These are phyloP conservation scores for Moesziomyces globuligerus DNA, from an alignment of 1,284 basidiomycete species.

Conservation along the genomic window DNA sequence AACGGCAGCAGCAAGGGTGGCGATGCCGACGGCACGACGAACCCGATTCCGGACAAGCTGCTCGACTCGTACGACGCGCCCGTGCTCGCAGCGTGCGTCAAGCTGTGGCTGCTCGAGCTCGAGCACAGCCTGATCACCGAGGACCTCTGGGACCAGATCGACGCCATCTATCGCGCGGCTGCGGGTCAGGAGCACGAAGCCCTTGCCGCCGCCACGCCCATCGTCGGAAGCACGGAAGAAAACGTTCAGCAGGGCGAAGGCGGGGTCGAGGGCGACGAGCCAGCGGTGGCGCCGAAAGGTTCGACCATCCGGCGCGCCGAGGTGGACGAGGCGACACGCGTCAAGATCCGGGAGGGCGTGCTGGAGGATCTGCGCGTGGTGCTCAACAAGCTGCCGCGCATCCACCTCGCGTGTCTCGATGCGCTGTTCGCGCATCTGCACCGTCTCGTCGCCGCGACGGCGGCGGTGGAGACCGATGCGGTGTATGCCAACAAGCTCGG, in stretches of 20 bases:
- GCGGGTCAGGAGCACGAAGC: slow-evolving; percentile 53
- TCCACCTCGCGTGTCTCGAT: slow-evolving; percentile 85
- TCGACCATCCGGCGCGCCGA: slow-evolving; percentile 73
- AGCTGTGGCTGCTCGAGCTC: slow-evolving; percentile 74
- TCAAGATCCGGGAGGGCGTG: slow-evolving; percentile 73
- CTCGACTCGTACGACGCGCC: slow-evolving; percentile 83
- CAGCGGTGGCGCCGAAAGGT: not conserved
- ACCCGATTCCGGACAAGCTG: slow-evolving; percentile 70
- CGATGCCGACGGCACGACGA: slow-evolving; percentile 5
- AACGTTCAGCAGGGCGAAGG: no score
- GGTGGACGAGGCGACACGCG: slow-evolving; percentile 79
- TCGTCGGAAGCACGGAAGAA: slow-evolving; percentile 7
- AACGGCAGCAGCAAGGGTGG: slow-evolving; percentile 2
- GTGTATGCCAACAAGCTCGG: slow-evolving; percentile 86
- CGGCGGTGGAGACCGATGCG: slow-evolving; percentile 74
- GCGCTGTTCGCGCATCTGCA: slow-evolving; percentile 80
- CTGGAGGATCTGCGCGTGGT: slow-evolving; percentile 76
- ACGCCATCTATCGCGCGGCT: slow-evolving; percentile 59
- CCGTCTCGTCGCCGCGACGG: slow-evolving; percentile 75
- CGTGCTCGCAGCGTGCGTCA: slow-evolving; percentile 82
- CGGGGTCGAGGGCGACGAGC: slow-evolving; percentile 7
- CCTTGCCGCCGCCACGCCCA: slow-evolving; percentile 18
- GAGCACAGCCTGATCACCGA: slow-evolving; percentile 52
- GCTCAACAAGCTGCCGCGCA: slow-evolving; percentile 78
- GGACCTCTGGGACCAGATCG: slow-evolving; percentile 62